These are phyloP conservation scores for Pseudozyma flocculosa DNA, from an alignment of 1,284 basidiomycete genomes.

Conservation along the genomic window DNA sequence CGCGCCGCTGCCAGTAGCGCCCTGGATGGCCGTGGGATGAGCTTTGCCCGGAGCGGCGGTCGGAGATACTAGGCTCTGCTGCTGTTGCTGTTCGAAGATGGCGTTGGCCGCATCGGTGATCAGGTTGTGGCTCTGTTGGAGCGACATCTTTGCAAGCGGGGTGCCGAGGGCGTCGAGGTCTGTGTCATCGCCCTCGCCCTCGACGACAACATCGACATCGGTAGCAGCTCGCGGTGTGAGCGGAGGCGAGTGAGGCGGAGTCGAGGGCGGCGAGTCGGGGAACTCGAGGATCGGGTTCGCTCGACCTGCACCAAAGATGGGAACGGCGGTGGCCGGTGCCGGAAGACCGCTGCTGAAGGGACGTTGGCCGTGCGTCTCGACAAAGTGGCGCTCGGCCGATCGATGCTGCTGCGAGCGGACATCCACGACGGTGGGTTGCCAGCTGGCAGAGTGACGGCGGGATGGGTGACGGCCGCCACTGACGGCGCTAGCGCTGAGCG, in stretches of 20 bases:
- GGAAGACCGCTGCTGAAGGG: slow-evolving; percentile 35
- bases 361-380: slow-evolving; percentile 5
- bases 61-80: too few relatives aligned
- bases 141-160: neutral
- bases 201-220: too few relatives aligned
- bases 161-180: neutral
- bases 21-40: neutral
- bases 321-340: slow-evolving; percentile 29
- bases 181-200: neutral
- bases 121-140: slow-evolving; percentile 5
- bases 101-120: slow-evolving; percentile 22
- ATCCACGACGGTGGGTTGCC: too few relatives aligned
- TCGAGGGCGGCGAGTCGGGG: slow-evolving; percentile 40
- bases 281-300: slow-evolving; percentile 13
- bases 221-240: slow-evolving; percentile 12
- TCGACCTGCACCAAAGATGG: slow-evolving; percentile 21
- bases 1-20: slow-evolving; percentile 3
- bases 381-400: neutral
- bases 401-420: slow-evolving; percentile 1
- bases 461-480: too few relatives aligned
- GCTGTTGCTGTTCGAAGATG: slow-evolving; percentile 20
- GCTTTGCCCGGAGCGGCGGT: neutral
- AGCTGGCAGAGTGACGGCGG: too few relatives aligned
- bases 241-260: slow-evolving; percentile 34
- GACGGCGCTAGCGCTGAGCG: neutral